Percentiles rank a stretch among this genome's conserved stretches.
These are phyloP conservation scores for Fusarium sp. DNA, from an alignment of 2,329 filamentous ascomycete genomes.

Conservation along the genomic window DNA sequence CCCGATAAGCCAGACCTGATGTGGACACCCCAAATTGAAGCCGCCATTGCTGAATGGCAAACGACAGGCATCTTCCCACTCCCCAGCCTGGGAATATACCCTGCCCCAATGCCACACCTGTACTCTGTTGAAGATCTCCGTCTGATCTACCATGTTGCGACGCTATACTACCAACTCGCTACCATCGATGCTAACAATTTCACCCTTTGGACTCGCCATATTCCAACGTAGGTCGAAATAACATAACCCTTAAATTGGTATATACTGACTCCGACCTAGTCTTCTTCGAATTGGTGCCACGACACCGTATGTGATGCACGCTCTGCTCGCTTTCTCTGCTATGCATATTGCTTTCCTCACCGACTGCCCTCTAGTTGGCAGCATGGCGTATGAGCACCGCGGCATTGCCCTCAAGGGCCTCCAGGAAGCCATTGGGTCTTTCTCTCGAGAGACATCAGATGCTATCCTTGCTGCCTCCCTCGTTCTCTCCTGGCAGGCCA, in stretches of 20 bases:
- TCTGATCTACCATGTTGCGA: constrained; percentile 89
- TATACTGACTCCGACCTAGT: constrained; percentile 38
- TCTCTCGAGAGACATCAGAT: constrained; percentile 88
- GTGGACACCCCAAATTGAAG: constrained; percentile 88
- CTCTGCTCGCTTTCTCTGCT: constrained; percentile 91
- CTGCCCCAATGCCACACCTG: constrained; percentile 76
- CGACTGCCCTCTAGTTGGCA: constrained; percentile 83
- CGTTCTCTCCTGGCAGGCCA: constrained; percentile 94
- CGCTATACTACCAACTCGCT: constrained; percentile 84
- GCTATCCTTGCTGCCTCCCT: constrained; percentile 91
- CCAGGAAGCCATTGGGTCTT: constrained; percentile 85
- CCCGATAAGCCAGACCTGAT: constrained; percentile 77
- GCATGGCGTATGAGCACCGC: constrained; percentile 89
- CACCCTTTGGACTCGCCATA: constrained; percentile 91
- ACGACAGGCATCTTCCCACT: constrained; percentile 87
- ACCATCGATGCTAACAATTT: constrained; percentile 82
- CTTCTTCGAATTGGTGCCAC: constrained; percentile 80
- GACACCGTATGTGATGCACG: constrained; percentile 92
- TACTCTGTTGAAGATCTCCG: constrained; percentile 83
- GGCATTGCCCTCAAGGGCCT: constrained; percentile 87
- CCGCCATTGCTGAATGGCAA: constrained; percentile 84
- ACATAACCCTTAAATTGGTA: not conserved
- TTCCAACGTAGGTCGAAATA: constrained; percentile 78
- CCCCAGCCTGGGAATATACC: constrained; percentile 80
- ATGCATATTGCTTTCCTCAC: constrained; percentile 93